Percentiles rank a stretch among this genome's conserved stretches.
Conservation (phyloP, 176 grass and related monocot genomes). For the Saccharum spontaneum region DNA sequence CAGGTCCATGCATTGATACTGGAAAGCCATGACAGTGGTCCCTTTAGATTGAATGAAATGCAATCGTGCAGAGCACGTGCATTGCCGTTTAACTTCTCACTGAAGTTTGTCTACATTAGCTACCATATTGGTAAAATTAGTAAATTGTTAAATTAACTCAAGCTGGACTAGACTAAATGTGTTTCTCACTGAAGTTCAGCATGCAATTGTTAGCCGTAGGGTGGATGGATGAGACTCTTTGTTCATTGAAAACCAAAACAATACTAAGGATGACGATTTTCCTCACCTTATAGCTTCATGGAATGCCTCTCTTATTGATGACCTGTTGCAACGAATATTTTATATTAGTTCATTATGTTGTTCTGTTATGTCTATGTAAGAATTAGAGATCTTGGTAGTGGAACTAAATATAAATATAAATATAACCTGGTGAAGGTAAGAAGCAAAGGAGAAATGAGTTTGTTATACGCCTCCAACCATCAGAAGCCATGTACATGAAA, state of each 20-base stretch:
- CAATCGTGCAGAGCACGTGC: background rate
- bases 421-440: conserved; percentile 62
- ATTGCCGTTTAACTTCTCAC: background rate
- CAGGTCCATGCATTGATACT: conserved; percentile 14
- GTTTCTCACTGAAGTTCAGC: background rate
- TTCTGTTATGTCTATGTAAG: conserved; percentile 8
- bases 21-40: background rate
- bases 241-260: conserved; percentile 3
- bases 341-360: conserved; percentile 15
- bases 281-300: background rate
- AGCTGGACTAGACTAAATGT: background rate
- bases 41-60: conserved; percentile 1
- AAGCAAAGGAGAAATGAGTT: conserved; percentile 99
- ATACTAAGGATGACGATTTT: background rate
- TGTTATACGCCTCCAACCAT: conserved; percentile 95
- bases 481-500: conserved; percentile 99
- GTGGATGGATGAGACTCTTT: background rate
- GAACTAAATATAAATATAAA: conserved; percentile 23
- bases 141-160: conserved; percentile 13
- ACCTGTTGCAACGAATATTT: conserved; percentile 5
- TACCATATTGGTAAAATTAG: background rate
- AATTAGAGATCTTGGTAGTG: conserved; percentile 28
- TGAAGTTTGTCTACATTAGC: conserved; percentile 11
- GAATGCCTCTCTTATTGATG: conserved; percentile 3
- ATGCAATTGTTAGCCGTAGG: background rate